Evolutionary conservation across 2,329 filamentous ascomycete genomes (phyloP).

Genomic region (Sordariomycetes sp.): DNA sequence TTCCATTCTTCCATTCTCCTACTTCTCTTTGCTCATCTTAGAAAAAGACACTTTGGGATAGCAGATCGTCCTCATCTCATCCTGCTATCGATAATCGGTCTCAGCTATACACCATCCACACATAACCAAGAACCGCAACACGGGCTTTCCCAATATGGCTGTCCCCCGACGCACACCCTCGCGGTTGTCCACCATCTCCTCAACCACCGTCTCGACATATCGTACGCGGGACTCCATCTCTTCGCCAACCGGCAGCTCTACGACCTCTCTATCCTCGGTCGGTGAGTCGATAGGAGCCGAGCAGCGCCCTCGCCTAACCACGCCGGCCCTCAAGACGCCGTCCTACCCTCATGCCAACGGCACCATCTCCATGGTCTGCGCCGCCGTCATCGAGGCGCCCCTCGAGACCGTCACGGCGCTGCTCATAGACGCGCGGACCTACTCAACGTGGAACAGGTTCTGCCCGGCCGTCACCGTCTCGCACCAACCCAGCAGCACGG

Average conservation of each 20-base stretch:
- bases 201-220: too few relatives aligned
- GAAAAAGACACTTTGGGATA: too few relatives aligned
- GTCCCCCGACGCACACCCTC: too few relatives aligned
- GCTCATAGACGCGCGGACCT: conserved; percentile 19
- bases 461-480: conserved; percentile 16
- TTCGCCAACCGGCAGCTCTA: not conserved
- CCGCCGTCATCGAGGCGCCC: conserved; percentile 21
- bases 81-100: too few relatives aligned
- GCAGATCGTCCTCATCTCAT: too few relatives aligned
- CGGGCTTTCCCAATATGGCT: too few relatives aligned
- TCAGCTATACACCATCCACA: too few relatives aligned
- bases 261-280: not conserved
- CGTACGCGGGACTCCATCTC: too few relatives aligned
- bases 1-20: too few relatives aligned
- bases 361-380: conserved; percentile 18
- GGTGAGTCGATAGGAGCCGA: conserved; percentile 8
- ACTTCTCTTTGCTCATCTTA: too few relatives aligned
- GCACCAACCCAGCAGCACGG: conserved; percentile 7
- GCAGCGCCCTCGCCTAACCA: conserved; percentile 8
- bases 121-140: too few relatives aligned
- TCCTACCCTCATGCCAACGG: conserved; percentile 12
- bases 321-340: conserved; percentile 15
- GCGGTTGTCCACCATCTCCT: too few relatives aligned
- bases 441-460: conserved; percentile 26
- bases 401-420: conserved; percentile 19